Base-by-base conservation (phyloP, 208 protist genomes). In the Acanthamoeba royreba region DNA sequence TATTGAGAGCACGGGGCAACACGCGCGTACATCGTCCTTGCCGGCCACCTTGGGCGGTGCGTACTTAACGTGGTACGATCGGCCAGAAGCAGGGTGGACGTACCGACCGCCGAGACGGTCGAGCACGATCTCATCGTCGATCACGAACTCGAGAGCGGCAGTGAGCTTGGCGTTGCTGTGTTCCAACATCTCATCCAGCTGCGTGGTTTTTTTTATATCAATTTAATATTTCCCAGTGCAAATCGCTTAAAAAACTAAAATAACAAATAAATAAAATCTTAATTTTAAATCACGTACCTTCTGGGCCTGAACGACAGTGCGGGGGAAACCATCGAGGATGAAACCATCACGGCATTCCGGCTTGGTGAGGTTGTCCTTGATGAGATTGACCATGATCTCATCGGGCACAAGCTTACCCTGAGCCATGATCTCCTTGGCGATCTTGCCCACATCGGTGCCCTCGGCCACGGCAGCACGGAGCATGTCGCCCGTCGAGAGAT, bases 281-380 rank as follows among this genome's bases (percentile, higher is more conserved):
- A 58, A n/a, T 58, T n/a, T 58, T 58, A 22, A n/a, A 85, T 63
- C n/a, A 1, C 9, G 45, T 66, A 96, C 96, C 86, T 97, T 97
- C 93, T 96, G 74, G 49, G 97, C 96, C 95, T 97, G 97, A 15
- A 49, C 85, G 17, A 97, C 85, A 33, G 96, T 97, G 81, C 97
- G 93, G 35, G 97, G 97, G 96, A 97, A 97, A 61, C 97, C 97
- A 87, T 97, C 97, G 3, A 97, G 77, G 52, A 97, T 90, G 87
- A 97, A 97, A 88, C 95, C 81, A 61, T 83, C 40, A 38, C 31
- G 52, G 81, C 66, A 77, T 61, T 92, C 92, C 11, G 33, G 45
- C 19, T 58, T 58, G 28, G 53, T 42, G 43, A 97, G 90, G 93
- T 94, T 95, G 13, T 97, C 97, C 25, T 93, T 88, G 86, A 97